Evolutionary conservation across 805 yeast species (phyloP), one percentile per base, ranked within the genome.

Genomic region (Brettanomyces anomalus): DNA sequence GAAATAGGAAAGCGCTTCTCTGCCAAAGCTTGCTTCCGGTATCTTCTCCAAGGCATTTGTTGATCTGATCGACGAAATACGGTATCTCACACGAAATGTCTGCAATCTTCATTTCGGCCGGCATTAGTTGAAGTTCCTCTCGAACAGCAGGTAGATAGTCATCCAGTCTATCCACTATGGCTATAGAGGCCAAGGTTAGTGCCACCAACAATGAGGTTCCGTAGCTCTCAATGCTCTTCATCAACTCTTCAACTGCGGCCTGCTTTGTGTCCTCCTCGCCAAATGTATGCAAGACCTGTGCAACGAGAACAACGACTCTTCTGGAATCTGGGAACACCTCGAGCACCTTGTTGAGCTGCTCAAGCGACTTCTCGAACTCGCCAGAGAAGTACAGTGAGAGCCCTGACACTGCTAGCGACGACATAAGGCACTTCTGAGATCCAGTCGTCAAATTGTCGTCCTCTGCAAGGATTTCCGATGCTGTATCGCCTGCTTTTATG

Each of bases 201-300:
- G 85, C 80, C 2, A 85, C 77, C 19, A 77, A 54, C 37, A 86
- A 62, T 3, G 88, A 77, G 1, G 84, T 68, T 0, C 95, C 96
- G 44, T 73, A 60, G 4, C 64, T 67, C 46, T 74, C 81, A 34
- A 88, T 76, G 51, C 71, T 77, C 19, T 72, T 70, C 51, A 84
- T 81, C 36, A 90, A 62, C 58, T 87, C 95, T 52, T 88, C 96
- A 38, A 85, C 55, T 0, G 97, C 96, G 1, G 88, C 89, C 48
- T 79, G 82, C 45, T 77, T 80, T 1, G 93, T 78, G 4, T 84
- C 93, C n/a, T 74, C 77, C 0, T 78, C 74, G n/a, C 78, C 83
- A 44, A 76, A 75, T 2, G 86, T 85, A 65, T 81, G 83, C 40
- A 93, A 66, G 0, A 89, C 82, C 55, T 88, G 95, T 0, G 93